phyloP scores from a whole-genome alignment of 148 eudicot species.

The Rhododendron simsii region DNA sequence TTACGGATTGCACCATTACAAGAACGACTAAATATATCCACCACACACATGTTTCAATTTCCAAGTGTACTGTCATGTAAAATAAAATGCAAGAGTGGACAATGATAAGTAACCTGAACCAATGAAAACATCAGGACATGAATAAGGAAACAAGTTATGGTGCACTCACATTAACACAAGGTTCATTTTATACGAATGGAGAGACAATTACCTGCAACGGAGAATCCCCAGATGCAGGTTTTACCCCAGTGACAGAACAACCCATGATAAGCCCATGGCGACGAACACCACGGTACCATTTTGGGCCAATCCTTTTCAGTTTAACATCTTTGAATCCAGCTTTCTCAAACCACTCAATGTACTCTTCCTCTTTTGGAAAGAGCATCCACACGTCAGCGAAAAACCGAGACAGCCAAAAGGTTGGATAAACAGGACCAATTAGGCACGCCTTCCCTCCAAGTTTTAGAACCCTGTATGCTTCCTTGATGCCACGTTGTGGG shows the following conservation, averaged over 20 bases:
- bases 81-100: not conserved
- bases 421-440: slow-evolving; percentile 92
- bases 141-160: not conserved
- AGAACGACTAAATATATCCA: not conserved
- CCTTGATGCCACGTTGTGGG: slow-evolving; percentile 96
- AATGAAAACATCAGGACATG: not conserved
- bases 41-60: not conserved
- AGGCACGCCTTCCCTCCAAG: slow-evolving; percentile 88
- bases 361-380: slow-evolving; percentile 95
- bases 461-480: slow-evolving; percentile 93
- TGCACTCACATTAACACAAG: not conserved
- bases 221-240: slow-evolving; percentile 88
- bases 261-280: slow-evolving; percentile 97
- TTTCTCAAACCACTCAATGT: slow-evolving; percentile 84
- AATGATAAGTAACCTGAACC: not conserved
- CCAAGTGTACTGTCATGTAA: not conserved
- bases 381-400: slow-evolving; percentile 99
- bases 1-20: not conserved
- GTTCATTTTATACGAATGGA: not conserved
- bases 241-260: slow-evolving; percentile 91
- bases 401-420: slow-evolving; percentile 88
- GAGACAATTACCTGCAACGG: slow-evolving; percentile 69
- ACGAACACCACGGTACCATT: slow-evolving; percentile 97
- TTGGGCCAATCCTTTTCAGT: slow-evolving; percentile 85
- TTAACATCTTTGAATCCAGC: slow-evolving; percentile 91